Conservation (phyloP, 768 basidiomycete genomes). For the Lactifluus subvellereus region DNA sequence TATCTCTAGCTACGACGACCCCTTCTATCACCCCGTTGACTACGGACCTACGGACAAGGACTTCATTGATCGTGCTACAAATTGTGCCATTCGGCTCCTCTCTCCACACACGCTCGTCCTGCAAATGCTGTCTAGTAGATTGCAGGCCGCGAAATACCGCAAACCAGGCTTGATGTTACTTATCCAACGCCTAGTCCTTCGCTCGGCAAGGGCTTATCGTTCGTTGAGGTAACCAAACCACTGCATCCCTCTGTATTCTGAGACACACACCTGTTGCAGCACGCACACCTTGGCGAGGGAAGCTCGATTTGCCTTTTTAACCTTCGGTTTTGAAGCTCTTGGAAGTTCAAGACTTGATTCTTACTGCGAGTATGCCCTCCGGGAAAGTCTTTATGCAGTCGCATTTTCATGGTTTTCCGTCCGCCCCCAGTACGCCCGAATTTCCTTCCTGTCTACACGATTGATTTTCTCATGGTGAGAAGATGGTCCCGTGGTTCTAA, state of each 20-base stretch:
- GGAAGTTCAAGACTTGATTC: slow-evolving; percentile 84
- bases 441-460: not conserved
- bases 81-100: slow-evolving; percentile 67
- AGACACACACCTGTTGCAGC: slow-evolving; percentile 36
- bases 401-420: slow-evolving; percentile 93
- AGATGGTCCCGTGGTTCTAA: slow-evolving; percentile 98
- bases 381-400: slow-evolving; percentile 69
- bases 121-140: slow-evolving; percentile 83
- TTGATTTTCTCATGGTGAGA: not conserved
- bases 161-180: slow-evolving; percentile 79
- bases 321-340: slow-evolving; percentile 90
- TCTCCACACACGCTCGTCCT: slow-evolving; percentile 79
- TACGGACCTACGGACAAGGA: slow-evolving; percentile 90
- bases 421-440: slow-evolving; percentile 71
- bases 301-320: slow-evolving; percentile 79
- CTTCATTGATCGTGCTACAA: slow-evolving; percentile 64
- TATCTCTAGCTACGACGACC: slow-evolving; percentile 70
- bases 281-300: slow-evolving; percentile 91
- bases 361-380: slow-evolving; percentile 67
- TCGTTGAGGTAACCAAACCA: slow-evolving; percentile 58
- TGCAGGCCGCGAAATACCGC: slow-evolving; percentile 91
- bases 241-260: not conserved
- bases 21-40: slow-evolving; percentile 77
- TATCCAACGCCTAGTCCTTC: slow-evolving; percentile 76
- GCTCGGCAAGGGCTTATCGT: slow-evolving; percentile 66